Conservation (phyloP, 106 monocot species). For the Narthecium ossifragum region DNA sequence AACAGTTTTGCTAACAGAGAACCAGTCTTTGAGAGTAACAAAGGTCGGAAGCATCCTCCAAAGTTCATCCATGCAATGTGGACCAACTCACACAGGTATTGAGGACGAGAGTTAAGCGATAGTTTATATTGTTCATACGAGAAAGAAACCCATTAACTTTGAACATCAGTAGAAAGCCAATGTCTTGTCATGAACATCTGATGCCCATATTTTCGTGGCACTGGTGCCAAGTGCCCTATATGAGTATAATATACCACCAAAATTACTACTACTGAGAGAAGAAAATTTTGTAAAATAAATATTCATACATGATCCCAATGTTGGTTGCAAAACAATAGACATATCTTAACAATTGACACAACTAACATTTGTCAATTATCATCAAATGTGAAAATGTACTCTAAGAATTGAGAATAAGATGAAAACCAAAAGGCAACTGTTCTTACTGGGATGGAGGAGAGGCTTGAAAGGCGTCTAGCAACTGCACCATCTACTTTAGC, state of each 20-base stretch:
- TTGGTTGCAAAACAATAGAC: neutral
- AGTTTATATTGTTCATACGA: no score
- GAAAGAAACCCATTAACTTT: no score
- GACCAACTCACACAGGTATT: no score
- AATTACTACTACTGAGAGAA: neutral
- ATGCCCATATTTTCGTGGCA: no score
- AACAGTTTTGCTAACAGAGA: no score
- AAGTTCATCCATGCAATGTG: no score
- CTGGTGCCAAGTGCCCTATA: no score
- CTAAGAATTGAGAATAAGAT: neutral
- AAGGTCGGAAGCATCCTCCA: no score
- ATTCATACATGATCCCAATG: neutral
- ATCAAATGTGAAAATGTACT: neutral
- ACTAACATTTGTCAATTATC: neutral
- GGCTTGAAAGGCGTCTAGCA: slow-evolving; percentile 54
- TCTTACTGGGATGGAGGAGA: slow-evolving; percentile 82
- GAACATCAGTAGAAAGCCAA: no score
- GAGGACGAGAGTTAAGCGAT: no score
- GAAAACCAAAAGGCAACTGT: neutral
- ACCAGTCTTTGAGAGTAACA: no score
- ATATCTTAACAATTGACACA: neutral
- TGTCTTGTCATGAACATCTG: no score
- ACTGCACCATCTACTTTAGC: slow-evolving; percentile 68
- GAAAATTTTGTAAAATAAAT: neutral
- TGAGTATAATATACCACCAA: neutral